Evolutionary conservation across 306 rosid genomes (phyloP).

Genomic region (Canavalia gladiata): DNA sequence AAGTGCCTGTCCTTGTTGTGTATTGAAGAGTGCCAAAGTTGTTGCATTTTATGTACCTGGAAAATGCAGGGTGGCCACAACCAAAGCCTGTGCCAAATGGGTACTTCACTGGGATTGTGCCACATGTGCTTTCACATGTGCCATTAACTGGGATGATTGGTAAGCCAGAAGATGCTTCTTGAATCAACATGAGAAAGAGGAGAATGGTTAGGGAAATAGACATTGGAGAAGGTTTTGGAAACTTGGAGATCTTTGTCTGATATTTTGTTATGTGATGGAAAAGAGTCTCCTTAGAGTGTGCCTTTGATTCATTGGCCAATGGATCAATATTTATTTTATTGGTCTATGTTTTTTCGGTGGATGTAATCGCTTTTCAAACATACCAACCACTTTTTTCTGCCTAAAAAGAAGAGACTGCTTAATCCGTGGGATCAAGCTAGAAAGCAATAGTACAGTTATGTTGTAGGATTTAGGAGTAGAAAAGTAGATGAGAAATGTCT

Average conservation of each 20-base stretch:
- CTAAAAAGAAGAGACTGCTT: constrained; percentile 54
- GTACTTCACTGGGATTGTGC: constrained; percentile 55
- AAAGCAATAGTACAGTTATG: not conserved
- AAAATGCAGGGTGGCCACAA: constrained; percentile 71
- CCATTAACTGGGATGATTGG: constrained; percentile 50
- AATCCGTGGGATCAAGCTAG: constrained; percentile 28
- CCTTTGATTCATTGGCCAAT: not conserved
- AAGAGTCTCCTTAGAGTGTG: not conserved
- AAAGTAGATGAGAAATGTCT: not conserved
- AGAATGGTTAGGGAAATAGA: constrained; percentile 33
- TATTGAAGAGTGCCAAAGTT: constrained; percentile 52
- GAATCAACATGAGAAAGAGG: constrained; percentile 42
- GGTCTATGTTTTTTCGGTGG: constrained; percentile 53
- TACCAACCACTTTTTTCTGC: constrained; percentile 40
- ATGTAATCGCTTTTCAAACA: constrained; percentile 46
- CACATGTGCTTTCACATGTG: constrained; percentile 53
- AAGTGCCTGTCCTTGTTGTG: constrained; percentile 56
- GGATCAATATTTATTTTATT: not conserved
- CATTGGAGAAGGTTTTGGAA: constrained; percentile 40
- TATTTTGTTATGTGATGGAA: not conserved
- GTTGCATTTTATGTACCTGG: constrained; percentile 59
- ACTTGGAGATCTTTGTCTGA: not conserved
- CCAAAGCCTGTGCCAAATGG: constrained; percentile 68
- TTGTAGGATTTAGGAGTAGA: not conserved
- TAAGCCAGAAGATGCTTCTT: constrained; percentile 18